Evolutionary conservation across 1,284 basidiomycete species (phyloP).

Genomic region (Apiotrichum veenhuisii): DNA sequence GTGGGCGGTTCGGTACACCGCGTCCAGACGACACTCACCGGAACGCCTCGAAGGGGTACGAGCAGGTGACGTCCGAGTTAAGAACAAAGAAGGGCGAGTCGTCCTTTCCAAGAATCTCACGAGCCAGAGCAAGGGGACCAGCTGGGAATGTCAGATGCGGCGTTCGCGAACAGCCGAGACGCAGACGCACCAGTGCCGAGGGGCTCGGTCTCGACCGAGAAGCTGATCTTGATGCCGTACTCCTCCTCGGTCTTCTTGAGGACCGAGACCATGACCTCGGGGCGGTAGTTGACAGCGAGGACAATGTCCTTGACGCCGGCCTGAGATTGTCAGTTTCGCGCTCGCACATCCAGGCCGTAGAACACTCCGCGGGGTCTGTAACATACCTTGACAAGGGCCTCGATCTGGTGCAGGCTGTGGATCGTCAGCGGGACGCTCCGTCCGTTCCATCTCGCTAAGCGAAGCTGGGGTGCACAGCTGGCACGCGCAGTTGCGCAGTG

Average conservation of each 20-base stretch:
- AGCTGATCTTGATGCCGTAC: slow-evolving; percentile 56
- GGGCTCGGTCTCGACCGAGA: slow-evolving; percentile 56
- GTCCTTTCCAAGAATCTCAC: slow-evolving; percentile 55
- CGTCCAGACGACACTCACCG: slow-evolving; percentile 33
- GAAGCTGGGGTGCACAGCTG: not conserved
- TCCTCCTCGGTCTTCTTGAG: slow-evolving; percentile 56
- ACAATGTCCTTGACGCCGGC: slow-evolving; percentile 57
- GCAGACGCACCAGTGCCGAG: slow-evolving; percentile 53
- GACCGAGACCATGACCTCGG: slow-evolving; percentile 56
- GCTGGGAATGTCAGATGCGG: slow-evolving; percentile 37
- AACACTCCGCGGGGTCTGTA: not conserved
- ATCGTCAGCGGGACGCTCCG: not conserved
- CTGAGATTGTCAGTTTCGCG: slow-evolving; percentile 31
- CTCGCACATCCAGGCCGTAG: not conserved
- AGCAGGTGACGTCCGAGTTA: slow-evolving; percentile 57
- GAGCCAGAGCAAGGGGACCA: slow-evolving; percentile 55
- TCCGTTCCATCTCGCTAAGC: not conserved
- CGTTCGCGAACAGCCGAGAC: not conserved
- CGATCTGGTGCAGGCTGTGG: slow-evolving; percentile 54
- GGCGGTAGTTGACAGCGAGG: slow-evolving; percentile 56
- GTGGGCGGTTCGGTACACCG: not conserved
- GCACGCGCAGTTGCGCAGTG: not conserved
- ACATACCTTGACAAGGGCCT: slow-evolving; percentile 54
- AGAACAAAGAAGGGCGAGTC: slow-evolving; percentile 57
- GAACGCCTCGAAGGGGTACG: slow-evolving; percentile 55